Percentiles rank a stretch among this genome's conserved stretches.
phyloP scores from a whole-genome alignment of 805 yeast genomes.

The Debaryomyces maramus region DNA sequence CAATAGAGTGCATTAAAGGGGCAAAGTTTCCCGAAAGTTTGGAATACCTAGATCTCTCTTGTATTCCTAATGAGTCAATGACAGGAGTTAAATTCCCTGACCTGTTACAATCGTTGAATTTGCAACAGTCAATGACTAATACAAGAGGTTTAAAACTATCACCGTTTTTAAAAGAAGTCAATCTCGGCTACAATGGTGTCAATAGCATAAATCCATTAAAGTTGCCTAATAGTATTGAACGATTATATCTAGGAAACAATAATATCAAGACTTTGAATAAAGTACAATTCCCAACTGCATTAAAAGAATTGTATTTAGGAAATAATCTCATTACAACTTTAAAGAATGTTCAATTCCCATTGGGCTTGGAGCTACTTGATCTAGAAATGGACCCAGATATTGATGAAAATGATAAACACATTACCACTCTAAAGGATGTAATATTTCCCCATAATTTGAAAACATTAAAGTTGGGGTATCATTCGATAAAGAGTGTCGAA shows the following conservation, averaged over 20 bases:
- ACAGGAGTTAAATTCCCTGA: slow-evolving; percentile 49
- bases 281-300: slow-evolving; percentile 37
- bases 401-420: slow-evolving; percentile 42
- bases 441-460: slow-evolving; percentile 35
- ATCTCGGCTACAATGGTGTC: slow-evolving; percentile 41
- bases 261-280: slow-evolving; percentile 46
- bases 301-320: slow-evolving; percentile 39
- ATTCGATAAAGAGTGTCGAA: slow-evolving; percentile 39
- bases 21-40: slow-evolving; percentile 40
- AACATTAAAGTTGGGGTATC: slow-evolving; percentile 39
- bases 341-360: slow-evolving; percentile 43
- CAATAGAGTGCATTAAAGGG: slow-evolving; percentile 44
- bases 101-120: slow-evolving; percentile 31
- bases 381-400: slow-evolving; percentile 42
- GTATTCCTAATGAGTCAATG: slow-evolving; percentile 47
- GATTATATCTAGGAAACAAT: slow-evolving; percentile 37
- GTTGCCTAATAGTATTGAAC: slow-evolving; percentile 40
- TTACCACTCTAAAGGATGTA: slow-evolving; percentile 44
- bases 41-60: slow-evolving; percentile 38
- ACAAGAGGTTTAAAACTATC: slow-evolving; percentile 46
- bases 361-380: slow-evolving; percentile 38
- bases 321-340: slow-evolving; percentile 45
- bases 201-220: slow-evolving; percentile 46
- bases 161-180: slow-evolving; percentile 26
- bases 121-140: slow-evolving; percentile 46